Percentiles rank a stretch among this genome's conserved stretches.
Evolutionary conservation across 805 yeast genomes (phyloP).

Genomic region (Candida gorgasii): DNA sequence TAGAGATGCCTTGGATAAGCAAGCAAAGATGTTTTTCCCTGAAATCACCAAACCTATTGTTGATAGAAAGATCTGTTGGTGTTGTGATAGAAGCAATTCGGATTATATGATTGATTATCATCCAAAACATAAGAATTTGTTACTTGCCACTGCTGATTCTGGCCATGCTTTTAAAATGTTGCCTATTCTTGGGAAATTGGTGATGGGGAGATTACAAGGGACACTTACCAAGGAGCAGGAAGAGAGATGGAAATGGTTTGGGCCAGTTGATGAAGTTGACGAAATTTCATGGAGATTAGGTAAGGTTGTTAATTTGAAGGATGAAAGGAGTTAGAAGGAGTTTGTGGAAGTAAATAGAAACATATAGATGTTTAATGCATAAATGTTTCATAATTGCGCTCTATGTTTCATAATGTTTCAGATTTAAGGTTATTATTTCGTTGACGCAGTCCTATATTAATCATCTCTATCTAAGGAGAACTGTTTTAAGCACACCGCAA

Average conservation of each 20-base stretch:
- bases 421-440: no score
- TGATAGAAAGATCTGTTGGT: conserved; percentile 28
- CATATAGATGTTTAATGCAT: no score
- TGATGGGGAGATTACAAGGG: conserved; percentile 13
- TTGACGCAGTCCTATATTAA: no score
- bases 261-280: conserved; percentile 9
- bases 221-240: conserved; percentile 8
- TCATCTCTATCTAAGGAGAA: not conserved
- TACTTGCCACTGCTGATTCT: conserved; percentile 40
- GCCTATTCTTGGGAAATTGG: conserved; percentile 31
- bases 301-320: conserved; percentile 10
- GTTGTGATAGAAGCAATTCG: conserved; percentile 33
- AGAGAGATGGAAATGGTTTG: conserved; percentile 15
- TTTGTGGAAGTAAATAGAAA: no score
- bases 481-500: conserved; percentile 1
- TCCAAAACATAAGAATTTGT: conserved; percentile 28
- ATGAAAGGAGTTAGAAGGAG: conserved; percentile 6
- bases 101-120: conserved; percentile 35
- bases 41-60: conserved; percentile 9
- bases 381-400: no score
- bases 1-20: conserved; percentile 9
- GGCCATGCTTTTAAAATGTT: conserved; percentile 42
- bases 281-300: conserved; percentile 17
- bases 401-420: no score
- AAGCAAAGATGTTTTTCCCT: conserved; percentile 15